These are phyloP conservation scores for Physaria fendleri DNA, from an alignment of 345 rosid genomes.

Conservation along the genomic window DNA sequence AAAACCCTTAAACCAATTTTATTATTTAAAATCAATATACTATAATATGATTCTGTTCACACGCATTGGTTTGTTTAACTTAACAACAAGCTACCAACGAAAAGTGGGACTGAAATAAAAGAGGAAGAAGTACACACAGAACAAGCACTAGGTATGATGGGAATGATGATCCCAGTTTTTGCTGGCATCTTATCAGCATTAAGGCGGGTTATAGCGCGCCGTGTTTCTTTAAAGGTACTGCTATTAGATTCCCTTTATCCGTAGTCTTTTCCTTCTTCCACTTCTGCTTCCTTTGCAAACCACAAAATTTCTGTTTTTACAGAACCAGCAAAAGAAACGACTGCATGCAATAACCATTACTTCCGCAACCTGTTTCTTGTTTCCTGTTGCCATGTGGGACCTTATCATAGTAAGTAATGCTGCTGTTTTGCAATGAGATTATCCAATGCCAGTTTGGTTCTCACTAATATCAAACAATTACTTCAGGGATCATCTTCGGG, in stretches of 20 bases:
- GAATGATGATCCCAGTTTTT: constrained; percentile 69
- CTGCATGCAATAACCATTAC: constrained; percentile 84
- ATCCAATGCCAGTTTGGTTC: neutral
- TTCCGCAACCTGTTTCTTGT: constrained; percentile 83
- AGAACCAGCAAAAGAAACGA: constrained; percentile 90
- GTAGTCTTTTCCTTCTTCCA: neutral
- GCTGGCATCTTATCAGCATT: constrained; percentile 95
- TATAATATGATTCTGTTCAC: no score
- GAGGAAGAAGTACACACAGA: constrained; percentile 42
- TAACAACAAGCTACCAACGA: constrained; percentile 58
- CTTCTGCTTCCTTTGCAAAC: neutral
- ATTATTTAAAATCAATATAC: no score
- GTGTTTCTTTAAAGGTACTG: constrained; percentile 85
- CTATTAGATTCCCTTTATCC: neutral
- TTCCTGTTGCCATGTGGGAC: constrained; percentile 99
- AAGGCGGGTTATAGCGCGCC: constrained; percentile 90
- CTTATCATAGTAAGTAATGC: constrained; percentile 63
- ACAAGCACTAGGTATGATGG: constrained; percentile 59
- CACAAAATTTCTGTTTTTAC: constrained; percentile 12
- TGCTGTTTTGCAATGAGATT: neutral
- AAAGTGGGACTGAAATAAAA: constrained; percentile 38
- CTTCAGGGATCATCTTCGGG: constrained; percentile 70
- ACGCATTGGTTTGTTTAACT: constrained; percentile 35
- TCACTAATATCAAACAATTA: constrained; percentile 22
- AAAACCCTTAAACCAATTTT: no score